Evolutionary conservation across 179 eudicot genomes (phyloP).

Genomic region (Amaranthus tricolor): DNA sequence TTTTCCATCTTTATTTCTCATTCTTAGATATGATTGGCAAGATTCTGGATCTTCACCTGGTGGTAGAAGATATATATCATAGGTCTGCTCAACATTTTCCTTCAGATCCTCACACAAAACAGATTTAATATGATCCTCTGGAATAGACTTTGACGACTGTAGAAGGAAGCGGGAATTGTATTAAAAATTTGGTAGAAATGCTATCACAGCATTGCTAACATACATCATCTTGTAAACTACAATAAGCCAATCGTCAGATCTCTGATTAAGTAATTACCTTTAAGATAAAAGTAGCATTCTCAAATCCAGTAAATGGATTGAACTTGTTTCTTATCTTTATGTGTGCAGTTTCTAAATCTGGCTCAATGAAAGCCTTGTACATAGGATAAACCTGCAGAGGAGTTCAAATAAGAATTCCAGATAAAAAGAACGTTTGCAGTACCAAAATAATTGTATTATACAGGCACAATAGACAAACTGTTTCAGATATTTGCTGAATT

Average conservation of each 20-base stretch:
- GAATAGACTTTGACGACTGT: slow-evolving; percentile 64
- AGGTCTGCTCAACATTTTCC: slow-evolving; percentile 72
- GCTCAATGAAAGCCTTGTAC: slow-evolving; percentile 98
- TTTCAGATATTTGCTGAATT: slow-evolving; percentile 95
- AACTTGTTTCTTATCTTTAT: slow-evolving; percentile 88
- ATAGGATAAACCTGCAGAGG: slow-evolving; percentile 82
- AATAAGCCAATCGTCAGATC: not conserved
- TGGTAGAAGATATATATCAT: slow-evolving; percentile 90
- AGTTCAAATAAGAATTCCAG: slow-evolving; percentile 23
- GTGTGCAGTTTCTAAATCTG: slow-evolving; percentile 91
- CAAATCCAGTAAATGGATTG: slow-evolving; percentile 93
- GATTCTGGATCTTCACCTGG: slow-evolving; percentile 99
- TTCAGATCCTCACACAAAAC: slow-evolving; percentile 44
- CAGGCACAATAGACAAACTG: slow-evolving; percentile 45
- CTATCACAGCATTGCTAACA: not conserved
- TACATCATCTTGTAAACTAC: not conserved
- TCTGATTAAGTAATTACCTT: slow-evolving; percentile 45
- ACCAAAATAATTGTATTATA: not conserved
- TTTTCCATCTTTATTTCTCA: slow-evolving; percentile 95
- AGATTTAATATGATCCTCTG: slow-evolving; percentile 65
- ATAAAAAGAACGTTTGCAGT: slow-evolving; percentile 1
- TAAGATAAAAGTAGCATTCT: slow-evolving; percentile 78
- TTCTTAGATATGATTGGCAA: slow-evolving; percentile 92
- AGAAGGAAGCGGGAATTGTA: not conserved
- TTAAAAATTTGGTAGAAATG: not conserved